These are phyloP conservation scores for Agaricus subrufescens DNA, from an alignment of 768 basidiomycete genomes.

Conservation along the genomic window DNA sequence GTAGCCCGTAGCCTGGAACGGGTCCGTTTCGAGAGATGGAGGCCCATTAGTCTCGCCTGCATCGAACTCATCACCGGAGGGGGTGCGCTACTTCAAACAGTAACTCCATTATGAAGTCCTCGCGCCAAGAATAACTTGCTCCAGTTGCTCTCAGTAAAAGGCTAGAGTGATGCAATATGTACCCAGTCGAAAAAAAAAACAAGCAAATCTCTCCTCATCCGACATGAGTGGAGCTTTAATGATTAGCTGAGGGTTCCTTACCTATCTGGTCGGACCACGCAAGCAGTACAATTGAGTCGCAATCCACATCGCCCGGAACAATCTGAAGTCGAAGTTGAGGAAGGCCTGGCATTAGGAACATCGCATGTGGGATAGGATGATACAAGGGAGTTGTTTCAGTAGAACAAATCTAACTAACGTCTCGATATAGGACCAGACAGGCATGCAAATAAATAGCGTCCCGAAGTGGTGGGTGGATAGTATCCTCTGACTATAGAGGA, in stretches of 20 bases:
- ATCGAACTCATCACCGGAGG: too few species aligned
- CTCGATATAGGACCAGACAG: constrained; percentile 1
- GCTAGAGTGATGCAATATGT: too few species aligned
- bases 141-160: too few species aligned
- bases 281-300: neutral
- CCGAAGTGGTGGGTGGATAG: constrained; percentile 3
- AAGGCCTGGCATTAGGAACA: neutral
- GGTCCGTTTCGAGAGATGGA: too few species aligned
- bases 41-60: too few species aligned
- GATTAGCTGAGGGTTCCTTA: too few species aligned
- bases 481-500: neutral
- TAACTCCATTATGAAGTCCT: too few species aligned
- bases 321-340: neutral
- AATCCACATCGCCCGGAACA: neutral
- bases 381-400: neutral
- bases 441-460: neutral
- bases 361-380: neutral
- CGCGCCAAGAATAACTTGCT: too few species aligned
- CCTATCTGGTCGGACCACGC: neutral
- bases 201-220: too few species aligned
- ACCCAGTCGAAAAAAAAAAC: too few species aligned
- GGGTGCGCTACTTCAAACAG: too few species aligned
- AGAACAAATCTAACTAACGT: constrained; percentile 1
- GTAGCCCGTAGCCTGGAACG: constrained; percentile 16
- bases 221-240: too few species aligned